Percentiles rank a stretch among this genome's conserved stretches.
These are phyloP conservation scores for Porcisia deanei DNA, from an alignment of 208 protist species.

Conservation along the genomic window DNA sequence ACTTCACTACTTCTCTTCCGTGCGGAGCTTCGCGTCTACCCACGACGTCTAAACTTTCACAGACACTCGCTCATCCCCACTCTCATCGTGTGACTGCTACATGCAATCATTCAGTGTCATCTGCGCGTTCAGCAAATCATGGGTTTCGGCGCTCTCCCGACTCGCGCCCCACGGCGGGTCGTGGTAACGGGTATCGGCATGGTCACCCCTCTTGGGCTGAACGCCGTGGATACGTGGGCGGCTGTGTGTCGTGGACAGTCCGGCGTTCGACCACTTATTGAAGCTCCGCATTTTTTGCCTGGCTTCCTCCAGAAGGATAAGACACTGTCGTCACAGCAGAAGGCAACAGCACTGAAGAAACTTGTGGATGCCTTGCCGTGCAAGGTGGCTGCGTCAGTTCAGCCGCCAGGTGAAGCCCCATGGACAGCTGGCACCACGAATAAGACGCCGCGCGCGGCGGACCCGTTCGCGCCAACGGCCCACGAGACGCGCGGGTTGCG, in stretches of 20 bases:
- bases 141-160: slow-evolving; percentile 41
- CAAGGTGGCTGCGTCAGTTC: slow-evolving; percentile 64
- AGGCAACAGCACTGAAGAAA: slow-evolving; percentile 31
- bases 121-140: background rate
- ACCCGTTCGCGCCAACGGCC: slow-evolving; percentile 51
- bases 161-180: slow-evolving; percentile 71
- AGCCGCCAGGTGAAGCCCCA: background rate
- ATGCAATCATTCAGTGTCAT: background rate
- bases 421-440: background rate
- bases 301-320: slow-evolving; percentile 50
- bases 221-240: slow-evolving; percentile 73
- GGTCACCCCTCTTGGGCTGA: slow-evolving; percentile 92
- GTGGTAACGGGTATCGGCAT: slow-evolving; percentile 96
- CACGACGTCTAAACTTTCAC: too few species aligned
- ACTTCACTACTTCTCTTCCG: too few species aligned
- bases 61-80: too few species aligned
- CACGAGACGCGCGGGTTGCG: slow-evolving; percentile 55
- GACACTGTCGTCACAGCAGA: slow-evolving; percentile 22
- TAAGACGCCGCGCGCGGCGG: background rate
- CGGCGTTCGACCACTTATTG: slow-evolving; percentile 43
- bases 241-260: slow-evolving; percentile 63
- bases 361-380: slow-evolving; percentile 66
- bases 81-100: too few species aligned
- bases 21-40: too few species aligned
- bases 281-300: slow-evolving; percentile 70